A percentile compares a stretch with the other conserved stretches of the same genome.
Evolutionary conservation across 1,284 basidiomycete species (phyloP).

Genomic region (Ceratobasidium sp.): DNA sequence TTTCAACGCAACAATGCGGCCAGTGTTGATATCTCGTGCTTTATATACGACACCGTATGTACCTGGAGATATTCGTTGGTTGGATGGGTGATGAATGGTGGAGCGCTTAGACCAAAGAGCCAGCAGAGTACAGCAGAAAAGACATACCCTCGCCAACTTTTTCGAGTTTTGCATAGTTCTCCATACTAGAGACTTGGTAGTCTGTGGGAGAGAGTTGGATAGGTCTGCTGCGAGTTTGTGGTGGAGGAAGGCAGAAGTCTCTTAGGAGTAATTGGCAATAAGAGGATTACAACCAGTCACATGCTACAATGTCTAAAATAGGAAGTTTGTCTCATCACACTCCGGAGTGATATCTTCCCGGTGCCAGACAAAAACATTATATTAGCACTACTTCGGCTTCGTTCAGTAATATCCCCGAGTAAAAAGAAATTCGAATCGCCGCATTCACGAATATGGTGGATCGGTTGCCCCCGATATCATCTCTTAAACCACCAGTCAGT

Average conservation of each 20-base stretch:
- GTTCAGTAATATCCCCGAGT: neutral
- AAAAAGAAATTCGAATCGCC: neutral
- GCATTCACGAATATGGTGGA: neutral
- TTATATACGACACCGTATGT: conserved; percentile 99
- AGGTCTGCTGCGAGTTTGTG: neutral
- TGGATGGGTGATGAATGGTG: neutral
- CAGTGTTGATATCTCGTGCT: conserved; percentile 79
- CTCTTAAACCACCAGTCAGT: neutral
- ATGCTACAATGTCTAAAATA: neutral
- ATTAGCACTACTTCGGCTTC: neutral
- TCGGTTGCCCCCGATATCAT: neutral
- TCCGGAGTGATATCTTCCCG: neutral
- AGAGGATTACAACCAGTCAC: neutral
- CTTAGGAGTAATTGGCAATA: conserved; percentile 12
- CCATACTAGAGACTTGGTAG: conserved; percentile 54
- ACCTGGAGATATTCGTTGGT: conserved; percentile 67
- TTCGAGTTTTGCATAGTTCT: conserved; percentile 69
- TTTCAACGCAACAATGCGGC: conserved; percentile 91
- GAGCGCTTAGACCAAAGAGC: conserved; percentile 31
- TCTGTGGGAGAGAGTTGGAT: neutral
- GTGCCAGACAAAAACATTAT: neutral
- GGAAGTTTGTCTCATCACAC: neutral
- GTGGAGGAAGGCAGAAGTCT: conserved; percentile 12
- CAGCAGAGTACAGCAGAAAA: conserved; percentile 41
- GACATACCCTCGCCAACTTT: conserved; percentile 65